phyloP scores from a whole-genome alignment of 73 alveolate genomes.

The Tetrahymena malaccensis region DNA sequence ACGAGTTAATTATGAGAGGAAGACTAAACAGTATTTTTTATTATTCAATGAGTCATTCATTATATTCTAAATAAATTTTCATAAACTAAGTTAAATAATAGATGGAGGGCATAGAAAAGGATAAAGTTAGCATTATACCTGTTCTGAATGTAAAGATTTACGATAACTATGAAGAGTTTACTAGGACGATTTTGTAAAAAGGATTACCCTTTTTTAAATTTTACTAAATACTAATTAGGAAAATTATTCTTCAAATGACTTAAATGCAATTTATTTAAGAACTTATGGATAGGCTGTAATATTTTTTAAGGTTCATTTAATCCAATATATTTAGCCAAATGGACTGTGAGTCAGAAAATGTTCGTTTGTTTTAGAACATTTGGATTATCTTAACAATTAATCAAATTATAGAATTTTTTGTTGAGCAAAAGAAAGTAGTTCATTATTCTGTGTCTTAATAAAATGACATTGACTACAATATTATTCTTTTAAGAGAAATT shows the following conservation, averaged over 20 bases:
- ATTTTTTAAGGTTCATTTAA: neutral
- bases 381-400: neutral
- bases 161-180: neutral
- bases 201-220: neutral
- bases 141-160: neutral
- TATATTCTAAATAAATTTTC: neutral
- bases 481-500: neutral
- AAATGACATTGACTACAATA: neutral
- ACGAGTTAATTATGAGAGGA: neutral
- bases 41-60: too few relatives aligned
- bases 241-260: neutral
- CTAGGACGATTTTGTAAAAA: neutral
- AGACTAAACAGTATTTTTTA: neutral
- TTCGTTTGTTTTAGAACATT: neutral
- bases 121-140: neutral
- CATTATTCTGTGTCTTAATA: neutral
- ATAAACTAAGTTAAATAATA: neutral
- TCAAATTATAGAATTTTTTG: neutral
- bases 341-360: neutral
- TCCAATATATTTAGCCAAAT: neutral
- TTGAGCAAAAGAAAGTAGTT: neutral
- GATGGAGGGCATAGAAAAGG: neutral
- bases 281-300: neutral
- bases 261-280: neutral
- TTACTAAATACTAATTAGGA: neutral